These are phyloP conservation scores for Fusarium veterinarium DNA, from an alignment of 2,329 filamentous ascomycete genomes.

Conservation along the genomic window DNA sequence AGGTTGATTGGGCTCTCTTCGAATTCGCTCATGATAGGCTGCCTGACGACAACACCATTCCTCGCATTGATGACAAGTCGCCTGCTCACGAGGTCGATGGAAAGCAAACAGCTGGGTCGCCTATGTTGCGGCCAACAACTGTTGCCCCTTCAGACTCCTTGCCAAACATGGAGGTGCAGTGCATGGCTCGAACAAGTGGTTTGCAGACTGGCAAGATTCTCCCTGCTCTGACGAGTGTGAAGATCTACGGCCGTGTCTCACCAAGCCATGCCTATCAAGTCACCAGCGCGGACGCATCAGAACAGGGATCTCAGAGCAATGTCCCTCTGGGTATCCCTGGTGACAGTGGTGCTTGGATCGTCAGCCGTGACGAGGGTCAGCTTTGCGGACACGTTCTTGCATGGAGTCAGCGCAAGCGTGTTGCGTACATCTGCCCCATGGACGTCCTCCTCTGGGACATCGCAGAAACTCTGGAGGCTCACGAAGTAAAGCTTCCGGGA, in stretches of 20 bases:
- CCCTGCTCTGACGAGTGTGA: slow-evolving; percentile 82
- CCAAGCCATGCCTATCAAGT: slow-evolving; percentile 79
- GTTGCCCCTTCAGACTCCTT: slow-evolving; percentile 71
- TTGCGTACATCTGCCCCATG: slow-evolving; percentile 96
- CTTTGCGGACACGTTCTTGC: slow-evolving; percentile 93
- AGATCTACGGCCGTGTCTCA: slow-evolving; percentile 84
- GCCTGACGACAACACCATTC: slow-evolving; percentile 78
- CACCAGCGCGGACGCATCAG: slow-evolving; percentile 52
- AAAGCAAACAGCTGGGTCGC: slow-evolving; percentile 44
- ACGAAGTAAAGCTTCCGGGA: slow-evolving; percentile 77
- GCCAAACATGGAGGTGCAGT: slow-evolving; percentile 83
- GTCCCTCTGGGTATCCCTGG: slow-evolving; percentile 77
- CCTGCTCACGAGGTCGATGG: slow-evolving; percentile 16
- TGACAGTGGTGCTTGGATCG: slow-evolving; percentile 93
- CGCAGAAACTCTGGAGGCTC: slow-evolving; percentile 77
- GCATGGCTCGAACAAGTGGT: slow-evolving; percentile 87
- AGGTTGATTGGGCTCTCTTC: slow-evolving; percentile 96
- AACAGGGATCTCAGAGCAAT: slow-evolving; percentile 29
- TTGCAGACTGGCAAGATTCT: slow-evolving; percentile 83
- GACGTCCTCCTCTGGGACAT: slow-evolving; percentile 90
- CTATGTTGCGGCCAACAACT: slow-evolving; percentile 63
- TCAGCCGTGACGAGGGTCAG: slow-evolving; percentile 80
- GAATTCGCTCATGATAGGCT: slow-evolving; percentile 78
- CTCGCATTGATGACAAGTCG: slow-evolving; percentile 44
- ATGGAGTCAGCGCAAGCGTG: slow-evolving; percentile 81